Conservation (phyloP, 2,329 filamentous ascomycete species). For the Calonectria hongkongensis region DNA sequence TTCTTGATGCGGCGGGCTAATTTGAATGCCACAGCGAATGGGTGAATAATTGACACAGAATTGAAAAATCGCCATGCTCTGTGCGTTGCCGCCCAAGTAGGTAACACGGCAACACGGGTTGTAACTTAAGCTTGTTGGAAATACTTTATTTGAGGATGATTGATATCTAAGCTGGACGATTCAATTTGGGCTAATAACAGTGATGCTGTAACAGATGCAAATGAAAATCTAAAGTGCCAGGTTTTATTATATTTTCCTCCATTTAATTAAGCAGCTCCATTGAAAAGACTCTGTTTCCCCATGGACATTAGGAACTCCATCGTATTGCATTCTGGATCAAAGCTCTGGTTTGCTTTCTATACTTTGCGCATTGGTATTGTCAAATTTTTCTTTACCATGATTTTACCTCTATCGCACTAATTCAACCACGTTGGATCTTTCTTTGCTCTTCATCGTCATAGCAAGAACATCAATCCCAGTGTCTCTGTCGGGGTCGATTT, state of each 20-base stretch:
- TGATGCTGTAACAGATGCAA: no score
- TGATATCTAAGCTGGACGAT: no score
- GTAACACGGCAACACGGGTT: no score
- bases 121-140: no score
- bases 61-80: neutral
- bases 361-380: neutral
- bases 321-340: neutral
- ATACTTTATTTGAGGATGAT: no score
- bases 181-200: no score
- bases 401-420: neutral
- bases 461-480: neutral
- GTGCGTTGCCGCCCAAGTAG: no score
- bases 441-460: neutral
- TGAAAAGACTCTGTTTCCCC: neutral
- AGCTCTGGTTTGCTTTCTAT: neutral
- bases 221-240: no score
- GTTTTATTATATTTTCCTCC: neutral
- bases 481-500: neutral
- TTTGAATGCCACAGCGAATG: neutral
- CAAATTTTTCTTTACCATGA: neutral
- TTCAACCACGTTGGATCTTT: neutral
- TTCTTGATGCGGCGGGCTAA: neutral
- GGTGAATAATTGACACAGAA: neutral
- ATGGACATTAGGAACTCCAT: neutral
- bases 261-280: neutral